Base-by-base conservation (phyloP, 192 early-diverging fungal genomes). In the Glomus cerebriforme region DNA sequence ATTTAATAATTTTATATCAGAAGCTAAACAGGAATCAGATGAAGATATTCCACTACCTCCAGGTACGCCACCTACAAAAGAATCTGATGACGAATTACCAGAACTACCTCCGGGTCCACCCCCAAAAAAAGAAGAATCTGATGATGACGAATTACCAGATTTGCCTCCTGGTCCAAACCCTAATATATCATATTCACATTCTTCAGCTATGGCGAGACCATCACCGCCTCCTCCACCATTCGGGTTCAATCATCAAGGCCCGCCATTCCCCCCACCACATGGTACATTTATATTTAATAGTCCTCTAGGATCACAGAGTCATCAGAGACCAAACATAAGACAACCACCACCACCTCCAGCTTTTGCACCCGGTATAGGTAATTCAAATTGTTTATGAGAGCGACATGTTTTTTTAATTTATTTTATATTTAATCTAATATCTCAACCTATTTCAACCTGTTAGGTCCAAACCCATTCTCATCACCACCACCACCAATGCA, bases 21-120 rank as follows among this genome's bases (percentile, higher is more conserved):
- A 45, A 66, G 29, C 9, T 64, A 43, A 77, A 47, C 49, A 69
- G 27, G 66, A 68, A 78, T 68, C 65, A 35, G 77, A 78, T 54
- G 77, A 78, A 32, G 77, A 78, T 65, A 78, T 78, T 35, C 77
- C 77, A 31, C 22, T 78, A 2, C 77, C 77, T 54, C 49, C 66
- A 26, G 49, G 65, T 35, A 8, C n/a, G 35, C 77, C 77, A 58
- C 77, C 77, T 19, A 19, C 31, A 31, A 49, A 69, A 19, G 65
- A 68, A 78, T 26, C 37, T 12, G 65, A 78, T 26, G 65, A 78
- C 3, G 69, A 71, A 47, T 59, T 78, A 69, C 77, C 77, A 3
- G 75, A 77, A 29, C 26, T 77, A 47, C 75, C 75, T 27, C 75
- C 75, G n/a, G 75, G 75, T 43, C 34, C 75, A 49, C 63, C 75